Evolutionary conservation across 176 grass and related monocot species (phyloP).

Genomic region (Pontederia crassipes): DNA sequence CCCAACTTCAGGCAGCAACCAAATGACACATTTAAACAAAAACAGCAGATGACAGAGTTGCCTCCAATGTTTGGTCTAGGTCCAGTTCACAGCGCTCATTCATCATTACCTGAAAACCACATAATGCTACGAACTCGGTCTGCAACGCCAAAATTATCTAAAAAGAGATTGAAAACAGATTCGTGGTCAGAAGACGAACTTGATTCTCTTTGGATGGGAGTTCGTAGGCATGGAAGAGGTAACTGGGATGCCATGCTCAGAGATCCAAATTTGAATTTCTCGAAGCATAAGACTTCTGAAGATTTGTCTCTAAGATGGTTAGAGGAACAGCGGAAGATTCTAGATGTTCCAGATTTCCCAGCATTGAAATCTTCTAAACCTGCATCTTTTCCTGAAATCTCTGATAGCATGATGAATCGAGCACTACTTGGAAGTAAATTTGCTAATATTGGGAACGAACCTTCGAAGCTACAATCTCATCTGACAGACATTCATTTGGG

Average conservation of each 20-base stretch:
- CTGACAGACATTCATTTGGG: conserved; percentile 92
- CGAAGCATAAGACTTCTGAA: conserved; percentile 53
- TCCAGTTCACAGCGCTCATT: conserved; percentile 42
- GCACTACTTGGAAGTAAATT: conserved; percentile 75
- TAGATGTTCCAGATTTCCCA: conserved; percentile 52
- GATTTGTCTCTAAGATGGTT: conserved; percentile 83
- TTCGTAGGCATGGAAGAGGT: conserved; percentile 89
- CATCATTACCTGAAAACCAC: conserved; percentile 81
- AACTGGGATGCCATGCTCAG: conserved; percentile 93
- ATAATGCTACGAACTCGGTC: conserved; percentile 82
- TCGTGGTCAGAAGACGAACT: conserved; percentile 97
- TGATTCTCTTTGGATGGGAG: conserved; percentile 95
- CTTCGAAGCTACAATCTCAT: conserved; percentile 59
- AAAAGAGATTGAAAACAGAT: conserved; percentile 63
- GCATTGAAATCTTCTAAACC: conserved; percentile 41
- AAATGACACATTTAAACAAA: conserved; percentile 52
- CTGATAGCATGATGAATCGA: conserved; percentile 85
- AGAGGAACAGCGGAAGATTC: conserved; percentile 79
- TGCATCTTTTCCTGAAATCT: conserved; percentile 46
- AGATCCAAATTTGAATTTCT: conserved; percentile 83
- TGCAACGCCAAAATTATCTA: conserved; percentile 62
- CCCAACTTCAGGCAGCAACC: conserved; percentile 59
- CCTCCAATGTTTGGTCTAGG: conserved; percentile 59
- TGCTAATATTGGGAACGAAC: conserved; percentile 53
- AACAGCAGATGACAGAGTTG: conserved; percentile 47